Conservation (phyloP, 2,329 filamentous ascomycete genomes). For the Cryphonectria radicalis region DNA sequence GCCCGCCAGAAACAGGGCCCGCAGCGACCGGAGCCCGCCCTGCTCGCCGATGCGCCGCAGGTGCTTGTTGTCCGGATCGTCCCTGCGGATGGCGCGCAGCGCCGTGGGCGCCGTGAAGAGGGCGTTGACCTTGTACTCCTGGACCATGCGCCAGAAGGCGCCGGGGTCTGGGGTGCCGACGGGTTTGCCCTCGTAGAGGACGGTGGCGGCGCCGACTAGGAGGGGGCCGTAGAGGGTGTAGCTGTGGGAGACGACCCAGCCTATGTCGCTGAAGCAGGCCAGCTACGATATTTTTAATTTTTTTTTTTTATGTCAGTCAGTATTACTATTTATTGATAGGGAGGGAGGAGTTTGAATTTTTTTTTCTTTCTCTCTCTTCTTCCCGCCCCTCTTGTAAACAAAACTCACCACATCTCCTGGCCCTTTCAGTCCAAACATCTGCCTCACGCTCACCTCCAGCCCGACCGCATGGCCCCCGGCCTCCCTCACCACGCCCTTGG, state of each 20-base stretch:
- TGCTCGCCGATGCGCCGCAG: slow-evolving; percentile 66
- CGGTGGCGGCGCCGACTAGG: slow-evolving; percentile 80
- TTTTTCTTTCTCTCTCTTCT: too few relatives aligned
- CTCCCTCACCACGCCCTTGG: slow-evolving; percentile 82
- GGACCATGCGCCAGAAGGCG: slow-evolving; percentile 84
- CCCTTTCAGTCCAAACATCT: slow-evolving; percentile 80
- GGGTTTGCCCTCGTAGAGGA: slow-evolving; percentile 94
- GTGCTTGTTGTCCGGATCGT: slow-evolving; percentile 75
- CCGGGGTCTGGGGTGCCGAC: slow-evolving; percentile 86
- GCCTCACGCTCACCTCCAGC: slow-evolving; percentile 78
- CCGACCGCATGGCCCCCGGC: slow-evolving; percentile 88
- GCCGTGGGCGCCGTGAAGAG: slow-evolving; percentile 89
- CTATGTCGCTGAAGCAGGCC: slow-evolving; percentile 68
- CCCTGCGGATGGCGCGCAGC: slow-evolving; percentile 82
- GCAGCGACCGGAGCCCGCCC: slow-evolving; percentile 72
- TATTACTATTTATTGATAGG: too few relatives aligned
- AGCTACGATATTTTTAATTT: slow-evolving; percentile 32
- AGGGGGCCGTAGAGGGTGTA: slow-evolving; percentile 92
- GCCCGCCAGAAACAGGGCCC: slow-evolving; percentile 82
- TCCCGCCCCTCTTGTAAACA: neutral
- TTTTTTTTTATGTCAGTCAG: slow-evolving; percentile 1
- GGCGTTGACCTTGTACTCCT: slow-evolving; percentile 82
- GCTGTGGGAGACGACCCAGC: slow-evolving; percentile 80
- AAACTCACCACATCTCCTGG: slow-evolving; percentile 71
- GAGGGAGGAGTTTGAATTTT: too few relatives aligned